phyloP scores from a whole-genome alignment of 192 early-diverging fungal species.

The Linnemannia zychae region DNA sequence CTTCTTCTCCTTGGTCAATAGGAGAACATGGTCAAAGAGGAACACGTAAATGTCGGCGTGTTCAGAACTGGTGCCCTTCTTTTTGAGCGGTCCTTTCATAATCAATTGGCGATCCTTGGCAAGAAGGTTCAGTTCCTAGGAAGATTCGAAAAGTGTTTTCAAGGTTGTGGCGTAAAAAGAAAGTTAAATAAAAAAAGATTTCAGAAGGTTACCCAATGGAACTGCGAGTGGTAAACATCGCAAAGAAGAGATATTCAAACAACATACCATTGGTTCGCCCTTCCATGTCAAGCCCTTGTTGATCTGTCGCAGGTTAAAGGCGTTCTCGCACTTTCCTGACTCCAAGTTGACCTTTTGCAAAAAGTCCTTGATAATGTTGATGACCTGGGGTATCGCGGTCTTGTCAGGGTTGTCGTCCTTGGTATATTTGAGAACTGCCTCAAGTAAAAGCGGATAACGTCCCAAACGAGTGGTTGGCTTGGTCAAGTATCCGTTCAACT shows the following conservation, averaged over 20 bases:
- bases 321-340: slow-evolving; percentile 91
- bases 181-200: slow-evolving; percentile 5
- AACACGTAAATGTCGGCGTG: slow-evolving; percentile 81
- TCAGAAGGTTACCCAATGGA: neutral
- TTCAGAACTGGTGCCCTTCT: slow-evolving; percentile 69
- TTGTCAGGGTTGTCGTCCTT: slow-evolving; percentile 85
- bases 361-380: slow-evolving; percentile 80
- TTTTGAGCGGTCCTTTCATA: slow-evolving; percentile 85
- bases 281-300: slow-evolving; percentile 77
- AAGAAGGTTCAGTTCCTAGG: slow-evolving; percentile 80
- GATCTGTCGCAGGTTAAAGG: slow-evolving; percentile 82
- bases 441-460: slow-evolving; percentile 87
- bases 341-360: slow-evolving; percentile 86
- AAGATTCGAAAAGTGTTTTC: neutral
- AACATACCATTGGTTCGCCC: slow-evolving; percentile 50
- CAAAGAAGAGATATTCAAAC: neutral
- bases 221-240: neutral
- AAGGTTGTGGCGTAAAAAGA: slow-evolving; percentile 17
- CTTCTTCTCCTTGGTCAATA: slow-evolving; percentile 79
- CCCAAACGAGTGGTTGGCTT: slow-evolving; percentile 91
- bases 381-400: slow-evolving; percentile 77
- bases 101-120: slow-evolving; percentile 79
- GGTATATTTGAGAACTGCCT: slow-evolving; percentile 87
- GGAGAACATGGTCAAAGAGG: slow-evolving; percentile 90
- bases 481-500: slow-evolving; percentile 88